These are phyloP conservation scores for Dictyostelium brefeldianum DNA, from an alignment of 78 protist genomes.

Conservation along the genomic window DNA sequence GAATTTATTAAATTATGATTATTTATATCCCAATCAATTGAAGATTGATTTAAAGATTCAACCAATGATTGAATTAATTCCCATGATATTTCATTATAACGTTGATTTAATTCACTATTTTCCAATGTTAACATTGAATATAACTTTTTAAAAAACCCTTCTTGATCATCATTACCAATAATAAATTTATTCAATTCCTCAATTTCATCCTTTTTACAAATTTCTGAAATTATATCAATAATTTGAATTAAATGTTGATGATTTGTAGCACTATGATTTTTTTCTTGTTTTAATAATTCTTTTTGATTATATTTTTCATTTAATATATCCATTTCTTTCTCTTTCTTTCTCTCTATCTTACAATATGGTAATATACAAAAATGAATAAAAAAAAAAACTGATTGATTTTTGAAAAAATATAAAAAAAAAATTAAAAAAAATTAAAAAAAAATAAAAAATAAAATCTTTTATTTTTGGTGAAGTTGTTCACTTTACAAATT, in stretches of 20 bases:
- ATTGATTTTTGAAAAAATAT: too few species aligned
- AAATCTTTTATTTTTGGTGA: background rate
- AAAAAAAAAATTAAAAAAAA: background rate
- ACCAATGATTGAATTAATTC: constrained; percentile 44
- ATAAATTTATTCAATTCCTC: background rate
- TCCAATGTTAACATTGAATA: background rate
- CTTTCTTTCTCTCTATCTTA: background rate
- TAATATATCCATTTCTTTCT: background rate
- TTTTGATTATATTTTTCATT: constrained; percentile 4
- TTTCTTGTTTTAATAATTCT: background rate
- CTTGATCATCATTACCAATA: background rate
- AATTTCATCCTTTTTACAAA: background rate
- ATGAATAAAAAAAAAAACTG: background rate
- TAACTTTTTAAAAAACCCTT: constrained; percentile 6
- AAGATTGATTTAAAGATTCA: constrained; percentile 15
- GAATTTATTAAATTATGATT: background rate
- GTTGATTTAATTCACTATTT: background rate
- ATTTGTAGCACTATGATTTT: background rate
- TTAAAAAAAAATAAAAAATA: background rate
- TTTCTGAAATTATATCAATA: background rate
- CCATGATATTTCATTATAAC: constrained; percentile 59
- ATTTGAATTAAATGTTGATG: constrained; percentile 16
- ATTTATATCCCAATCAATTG: constrained; percentile 12
- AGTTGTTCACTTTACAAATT: too few species aligned
- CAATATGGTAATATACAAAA: background rate